Conservation (phyloP, 2,329 filamentous ascomycete genomes). For the Penicillium sp. region DNA sequence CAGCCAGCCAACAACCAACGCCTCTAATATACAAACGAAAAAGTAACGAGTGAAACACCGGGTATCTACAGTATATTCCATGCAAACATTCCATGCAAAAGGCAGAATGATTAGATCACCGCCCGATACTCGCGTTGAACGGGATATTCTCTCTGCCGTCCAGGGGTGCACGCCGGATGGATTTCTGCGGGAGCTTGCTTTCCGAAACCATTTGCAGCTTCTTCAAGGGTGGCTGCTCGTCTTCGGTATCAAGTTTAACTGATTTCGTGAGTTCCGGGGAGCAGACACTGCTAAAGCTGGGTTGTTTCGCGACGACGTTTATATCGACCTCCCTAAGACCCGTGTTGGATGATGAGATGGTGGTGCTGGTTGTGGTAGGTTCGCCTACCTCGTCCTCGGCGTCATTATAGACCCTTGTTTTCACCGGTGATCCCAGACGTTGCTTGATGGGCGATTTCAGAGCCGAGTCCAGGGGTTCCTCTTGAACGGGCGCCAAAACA, state of each 20-base stretch:
- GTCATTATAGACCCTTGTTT: slow-evolving; percentile 53
- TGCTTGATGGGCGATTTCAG: slow-evolving; percentile 19
- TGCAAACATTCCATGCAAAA: too few relatives aligned
- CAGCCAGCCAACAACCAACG: too few relatives aligned
- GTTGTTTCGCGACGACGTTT: slow-evolving; percentile 38
- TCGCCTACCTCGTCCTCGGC: slow-evolving; percentile 34
- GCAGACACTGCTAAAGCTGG: slow-evolving; percentile 4
- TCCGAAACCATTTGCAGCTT: slow-evolving; percentile 23
- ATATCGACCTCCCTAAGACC: slow-evolving; percentile 52
- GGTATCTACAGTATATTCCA: too few relatives aligned
- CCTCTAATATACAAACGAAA: too few relatives aligned
- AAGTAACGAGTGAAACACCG: too few relatives aligned
- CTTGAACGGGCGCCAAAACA: slow-evolving; percentile 27
- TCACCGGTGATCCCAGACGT: slow-evolving; percentile 38
- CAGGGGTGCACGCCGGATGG: slow-evolving; percentile 33
- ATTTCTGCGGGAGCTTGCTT: slow-evolving; percentile 41
- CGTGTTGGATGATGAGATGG: slow-evolving; percentile 31
- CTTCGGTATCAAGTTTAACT: slow-evolving; percentile 23
- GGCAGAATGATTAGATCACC: too few relatives aligned
- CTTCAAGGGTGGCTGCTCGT: slow-evolving; percentile 25
- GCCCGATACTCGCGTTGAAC: slow-evolving; percentile 20
- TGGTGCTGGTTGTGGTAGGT: slow-evolving; percentile 25
- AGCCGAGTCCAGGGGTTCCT: slow-evolving; percentile 21
- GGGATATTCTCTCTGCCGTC: slow-evolving; percentile 46
- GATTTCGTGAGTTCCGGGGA: slow-evolving; percentile 8